Conservation (phyloP, 345 rosid species). For the Carallia pectinifolia region DNA sequence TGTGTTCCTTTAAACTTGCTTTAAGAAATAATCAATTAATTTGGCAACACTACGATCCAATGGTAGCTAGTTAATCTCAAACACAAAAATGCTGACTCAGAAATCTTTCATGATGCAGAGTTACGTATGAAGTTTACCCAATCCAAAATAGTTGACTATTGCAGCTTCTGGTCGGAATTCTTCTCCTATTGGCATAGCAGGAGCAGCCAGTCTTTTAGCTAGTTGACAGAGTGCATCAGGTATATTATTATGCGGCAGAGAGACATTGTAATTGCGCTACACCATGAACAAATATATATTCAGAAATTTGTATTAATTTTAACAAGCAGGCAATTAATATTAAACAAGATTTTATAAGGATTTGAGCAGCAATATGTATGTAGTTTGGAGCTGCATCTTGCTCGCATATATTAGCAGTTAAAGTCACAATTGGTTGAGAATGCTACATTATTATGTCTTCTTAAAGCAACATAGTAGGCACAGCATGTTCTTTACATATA, state of each 20-base stretch:
- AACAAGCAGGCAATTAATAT: not conserved
- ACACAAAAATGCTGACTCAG: not conserved
- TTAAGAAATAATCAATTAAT: not conserved
- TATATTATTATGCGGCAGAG: conserved; percentile 80
- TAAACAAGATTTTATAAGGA: not conserved
- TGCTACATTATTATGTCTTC: no score
- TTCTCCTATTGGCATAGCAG: conserved; percentile 75
- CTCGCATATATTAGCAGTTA: no score
- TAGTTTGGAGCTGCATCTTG: not conserved
- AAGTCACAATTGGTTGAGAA: no score
- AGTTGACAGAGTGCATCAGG: conserved; percentile 75
- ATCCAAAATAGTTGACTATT: conserved; percentile 82
- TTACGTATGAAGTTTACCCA: conserved; percentile 38
- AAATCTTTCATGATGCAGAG: not conserved
- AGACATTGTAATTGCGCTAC: conserved; percentile 71
- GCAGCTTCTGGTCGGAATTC: conserved; percentile 89
- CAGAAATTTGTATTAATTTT: not conserved
- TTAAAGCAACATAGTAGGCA: no score
- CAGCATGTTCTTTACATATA: no score
- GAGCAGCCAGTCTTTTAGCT: conserved; percentile 66
- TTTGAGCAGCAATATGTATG: not conserved
- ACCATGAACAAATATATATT: conserved; percentile 21
- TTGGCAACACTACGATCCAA: not conserved
- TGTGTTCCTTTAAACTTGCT: not conserved
- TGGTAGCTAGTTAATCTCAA: not conserved